A percentile compares a stretch with the other conserved stretches of the same genome.
Evolutionary conservation across 306 rosid genomes (phyloP).

Genomic region (Cucumis melo): DNA sequence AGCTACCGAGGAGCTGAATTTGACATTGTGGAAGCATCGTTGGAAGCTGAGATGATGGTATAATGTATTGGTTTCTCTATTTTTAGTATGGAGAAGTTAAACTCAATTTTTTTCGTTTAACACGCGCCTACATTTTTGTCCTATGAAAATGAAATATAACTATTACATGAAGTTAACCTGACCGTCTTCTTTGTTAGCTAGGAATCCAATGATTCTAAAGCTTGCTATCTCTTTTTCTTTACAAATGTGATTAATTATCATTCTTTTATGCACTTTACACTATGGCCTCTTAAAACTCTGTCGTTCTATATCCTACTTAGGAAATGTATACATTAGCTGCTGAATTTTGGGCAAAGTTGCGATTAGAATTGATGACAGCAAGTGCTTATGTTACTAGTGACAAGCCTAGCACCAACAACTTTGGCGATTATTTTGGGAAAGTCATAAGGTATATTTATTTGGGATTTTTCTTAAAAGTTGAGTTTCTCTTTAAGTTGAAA

Average conservation of each 20-base stretch:
- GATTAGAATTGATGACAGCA: conserved; percentile 70
- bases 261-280: not conserved
- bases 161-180: not conserved
- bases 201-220: not conserved
- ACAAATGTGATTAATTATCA: not conserved
- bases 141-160: not conserved
- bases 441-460: conserved; percentile 65
- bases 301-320: conserved; percentile 23
- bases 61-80: conserved; percentile 13
- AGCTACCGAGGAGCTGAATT: conserved; percentile 87
- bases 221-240: not conserved
- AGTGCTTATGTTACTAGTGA: conserved; percentile 48
- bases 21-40: conserved; percentile 78
- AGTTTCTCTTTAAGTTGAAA: not conserved
- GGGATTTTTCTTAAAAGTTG: not conserved
- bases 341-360: conserved; percentile 86
- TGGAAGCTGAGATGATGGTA: conserved; percentile 96
- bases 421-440: conserved; percentile 97
- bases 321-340: conserved; percentile 85
- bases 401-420: conserved; percentile 71
- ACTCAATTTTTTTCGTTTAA: not conserved
- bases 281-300: not conserved
- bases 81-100: not conserved
- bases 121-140: not conserved
- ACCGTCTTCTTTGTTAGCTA: not conserved